A percentile compares a stretch with the other conserved stretches of the same genome.
Evolutionary conservation across 805 yeast genomes (phyloP).

Genomic region (Komagataella mondaviorum): DNA sequence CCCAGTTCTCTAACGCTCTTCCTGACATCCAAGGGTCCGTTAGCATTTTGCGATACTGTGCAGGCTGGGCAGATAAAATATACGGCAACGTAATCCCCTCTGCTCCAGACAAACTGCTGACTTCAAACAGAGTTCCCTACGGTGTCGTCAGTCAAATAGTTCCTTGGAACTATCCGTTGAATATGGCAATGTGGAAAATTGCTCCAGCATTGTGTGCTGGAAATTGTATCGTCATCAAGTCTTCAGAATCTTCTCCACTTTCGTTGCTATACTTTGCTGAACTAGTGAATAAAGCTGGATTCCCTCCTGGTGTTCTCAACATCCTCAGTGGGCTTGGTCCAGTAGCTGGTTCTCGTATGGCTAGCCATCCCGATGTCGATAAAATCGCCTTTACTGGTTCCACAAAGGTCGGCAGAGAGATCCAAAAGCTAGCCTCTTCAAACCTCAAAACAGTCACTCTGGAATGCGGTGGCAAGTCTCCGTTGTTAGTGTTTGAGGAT

Average conservation of each 20-base stretch:
- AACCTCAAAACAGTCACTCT: slow-evolving; percentile 52
- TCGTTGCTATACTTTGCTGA: slow-evolving; percentile 49
- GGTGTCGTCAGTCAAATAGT: slow-evolving; percentile 59
- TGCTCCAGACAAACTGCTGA: slow-evolving; percentile 37
- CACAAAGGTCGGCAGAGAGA: slow-evolving; percentile 50
- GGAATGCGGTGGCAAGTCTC: slow-evolving; percentile 68
- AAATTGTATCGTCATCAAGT: slow-evolving; percentile 56
- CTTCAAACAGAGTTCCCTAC: slow-evolving; percentile 54
- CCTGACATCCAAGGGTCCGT: slow-evolving; percentile 35
- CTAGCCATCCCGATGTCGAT: slow-evolving; percentile 42
- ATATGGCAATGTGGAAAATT: slow-evolving; percentile 71
- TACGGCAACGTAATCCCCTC: slow-evolving; percentile 26
- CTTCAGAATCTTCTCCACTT: slow-evolving; percentile 68
- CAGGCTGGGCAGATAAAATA: slow-evolving; percentile 51
- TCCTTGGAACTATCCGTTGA: slow-evolving; percentile 63
- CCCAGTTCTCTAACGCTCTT: slow-evolving; percentile 30
- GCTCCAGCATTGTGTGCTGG: slow-evolving; percentile 80
- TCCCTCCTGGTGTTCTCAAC: slow-evolving; percentile 69
- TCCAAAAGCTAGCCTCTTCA: slow-evolving; percentile 47
- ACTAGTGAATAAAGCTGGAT: slow-evolving; percentile 48
- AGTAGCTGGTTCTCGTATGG: slow-evolving; percentile 55
- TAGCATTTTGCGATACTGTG: slow-evolving; percentile 35
- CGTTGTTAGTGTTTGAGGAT: slow-evolving; percentile 46
- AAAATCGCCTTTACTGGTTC: slow-evolving; percentile 58
- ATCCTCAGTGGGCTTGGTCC: slow-evolving; percentile 59